A percentile compares a stretch with the other conserved stretches of the same genome.
Conservation (phyloP, 352 stramenopile genomes). For the Aphanomyces invadans region DNA sequence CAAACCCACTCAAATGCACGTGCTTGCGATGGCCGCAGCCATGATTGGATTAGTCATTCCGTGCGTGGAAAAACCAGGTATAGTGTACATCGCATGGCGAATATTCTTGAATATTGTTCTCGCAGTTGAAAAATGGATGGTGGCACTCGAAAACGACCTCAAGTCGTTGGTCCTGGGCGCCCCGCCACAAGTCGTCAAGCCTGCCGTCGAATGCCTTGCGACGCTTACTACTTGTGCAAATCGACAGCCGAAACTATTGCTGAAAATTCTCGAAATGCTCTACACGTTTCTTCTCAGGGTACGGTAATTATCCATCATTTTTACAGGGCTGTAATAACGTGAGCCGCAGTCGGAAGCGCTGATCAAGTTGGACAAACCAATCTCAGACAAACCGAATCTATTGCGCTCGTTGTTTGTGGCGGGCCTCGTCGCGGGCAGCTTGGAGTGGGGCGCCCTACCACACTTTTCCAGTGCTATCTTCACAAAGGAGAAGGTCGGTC, state of each 20-base stretch:
- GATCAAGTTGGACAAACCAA: constrained; percentile 6
- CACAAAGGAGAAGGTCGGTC: constrained; percentile 29
- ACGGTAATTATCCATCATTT: not conserved
- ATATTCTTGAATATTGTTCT: no score
- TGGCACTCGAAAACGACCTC: constrained; percentile 51
- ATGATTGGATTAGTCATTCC: constrained; percentile 19
- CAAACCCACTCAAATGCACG: constrained; percentile 25
- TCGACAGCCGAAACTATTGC: constrained; percentile 38
- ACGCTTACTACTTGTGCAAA: constrained; percentile 41
- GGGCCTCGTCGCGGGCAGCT: constrained; percentile 53
- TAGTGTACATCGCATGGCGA: constrained; percentile 34
- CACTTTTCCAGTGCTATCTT: constrained; percentile 26
- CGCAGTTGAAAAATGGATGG: constrained; percentile 46
- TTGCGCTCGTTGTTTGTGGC: constrained; percentile 66
- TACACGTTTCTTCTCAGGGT: constrained; percentile 53
- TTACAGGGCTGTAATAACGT: not conserved
- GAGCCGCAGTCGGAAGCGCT: not conserved
- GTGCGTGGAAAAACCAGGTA: constrained; percentile 14
- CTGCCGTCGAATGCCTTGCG: constrained; percentile 66
- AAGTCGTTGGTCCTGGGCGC: constrained; percentile 51
- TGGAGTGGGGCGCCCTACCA: constrained; percentile 55
- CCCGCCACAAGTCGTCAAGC: constrained; percentile 74
- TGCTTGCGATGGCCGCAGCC: constrained; percentile 3
- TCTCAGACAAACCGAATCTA: constrained; percentile 31
- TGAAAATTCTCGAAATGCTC: constrained; percentile 62